Evolutionary conservation across 805 yeast species (phyloP), one percentile per base, ranked within the genome.

Genomic region (Saccharomyces mikatae): DNA sequence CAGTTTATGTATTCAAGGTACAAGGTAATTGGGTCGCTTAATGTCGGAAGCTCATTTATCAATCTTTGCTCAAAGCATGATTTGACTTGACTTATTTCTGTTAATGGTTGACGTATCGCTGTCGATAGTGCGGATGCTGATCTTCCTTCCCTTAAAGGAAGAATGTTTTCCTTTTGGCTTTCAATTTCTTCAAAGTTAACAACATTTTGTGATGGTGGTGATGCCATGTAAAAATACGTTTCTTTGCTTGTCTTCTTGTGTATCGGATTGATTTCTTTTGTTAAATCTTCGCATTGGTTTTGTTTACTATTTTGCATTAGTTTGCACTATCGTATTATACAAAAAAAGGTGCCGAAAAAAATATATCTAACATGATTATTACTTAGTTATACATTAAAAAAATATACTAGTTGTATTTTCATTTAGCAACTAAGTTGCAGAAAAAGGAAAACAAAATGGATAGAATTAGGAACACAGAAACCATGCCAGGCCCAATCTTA

Each of bases 1-100:
- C 96, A 89, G n/a, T 75, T 66, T 11, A 90, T 74, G 62, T 88
- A 90, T 21, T 84, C 84, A n/a, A 89, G 58, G 67, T 78, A 89
- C 1, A 83, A 80, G 57, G 87, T 89, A 24, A 90, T 66, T 0
- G 97, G 97, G 67, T 91, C 97, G 70, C 90, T 96, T 46, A 82
- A 67, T 14, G 83, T 89, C 4, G 81, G 85, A 6, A 81, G 58
- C 1, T 74, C 73, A 9, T 65, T 64, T 4, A 61, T 56, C 13
- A 90, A 63, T n/a, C 67, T 70, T 2, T 63, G 61, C 63, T 87
- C 95, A 58, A 52, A 61, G 4, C 29, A 2, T 14, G 52, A 52
- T 29, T 41, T 54, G 8, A 24, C 17, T 17, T 36, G 44, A 17
- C 10, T n/a, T 17, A 36, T 36, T 17, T 36, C 24, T 17, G 22